Conservation (phyloP, 331 rosid species). For the Phaseolus coccineus region DNA sequence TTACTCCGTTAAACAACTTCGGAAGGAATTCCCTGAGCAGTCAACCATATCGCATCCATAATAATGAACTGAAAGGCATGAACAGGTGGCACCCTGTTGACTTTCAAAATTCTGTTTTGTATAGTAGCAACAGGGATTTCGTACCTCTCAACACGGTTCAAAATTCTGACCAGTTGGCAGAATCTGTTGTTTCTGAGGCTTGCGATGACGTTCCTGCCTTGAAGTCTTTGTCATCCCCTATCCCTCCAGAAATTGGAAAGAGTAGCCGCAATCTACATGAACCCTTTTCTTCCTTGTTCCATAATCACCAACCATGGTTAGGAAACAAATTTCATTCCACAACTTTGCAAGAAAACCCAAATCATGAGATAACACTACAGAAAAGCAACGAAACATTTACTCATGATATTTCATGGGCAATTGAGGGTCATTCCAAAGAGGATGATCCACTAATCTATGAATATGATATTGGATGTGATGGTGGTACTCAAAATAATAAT, state of each 20-base stretch:
- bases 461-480: slow-evolving; percentile 45
- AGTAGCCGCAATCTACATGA: slow-evolving; percentile 38
- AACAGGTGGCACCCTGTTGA: slow-evolving; percentile 34
- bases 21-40: slow-evolving; percentile 46
- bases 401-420: slow-evolving; percentile 34
- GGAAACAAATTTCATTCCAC: slow-evolving; percentile 36
- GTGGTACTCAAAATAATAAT: slow-evolving; percentile 40
- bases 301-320: slow-evolving; percentile 29
- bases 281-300: slow-evolving; percentile 41
- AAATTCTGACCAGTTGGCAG: slow-evolving; percentile 48
- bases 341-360: slow-evolving; percentile 44
- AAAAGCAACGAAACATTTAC: slow-evolving; percentile 29
- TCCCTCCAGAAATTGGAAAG: slow-evolving; percentile 46
- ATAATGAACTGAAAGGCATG: slow-evolving; percentile 28
- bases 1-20: slow-evolving; percentile 43
- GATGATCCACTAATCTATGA: slow-evolving; percentile 34
- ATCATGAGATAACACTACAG: slow-evolving; percentile 45
- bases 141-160: slow-evolving; percentile 34
- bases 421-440: slow-evolving; percentile 33
- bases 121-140: slow-evolving; percentile 32
- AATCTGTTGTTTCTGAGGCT: slow-evolving; percentile 37
- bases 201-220: slow-evolving; percentile 20
- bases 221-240: slow-evolving; percentile 31
- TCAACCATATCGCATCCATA: slow-evolving; percentile 35
- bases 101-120: slow-evolving; percentile 34